Percentiles rank a stretch among this genome's conserved stretches.
These are phyloP conservation scores for Kandelia obovata DNA, from an alignment of 345 rosid genomes.

Conservation along the genomic window DNA sequence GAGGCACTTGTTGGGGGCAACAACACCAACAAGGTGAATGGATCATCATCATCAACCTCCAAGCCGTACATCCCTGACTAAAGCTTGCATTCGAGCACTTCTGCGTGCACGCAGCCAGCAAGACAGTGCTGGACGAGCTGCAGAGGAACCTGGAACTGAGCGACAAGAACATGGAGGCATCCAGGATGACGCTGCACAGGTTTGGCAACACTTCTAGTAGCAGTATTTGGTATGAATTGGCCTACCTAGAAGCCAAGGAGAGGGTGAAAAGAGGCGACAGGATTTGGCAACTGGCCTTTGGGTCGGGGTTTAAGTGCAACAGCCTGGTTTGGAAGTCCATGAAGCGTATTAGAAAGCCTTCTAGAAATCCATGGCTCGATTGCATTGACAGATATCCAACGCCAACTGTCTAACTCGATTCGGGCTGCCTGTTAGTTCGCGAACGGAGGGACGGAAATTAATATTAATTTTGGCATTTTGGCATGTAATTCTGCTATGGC, in stretches of 20 bases:
- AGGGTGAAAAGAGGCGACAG: slow-evolving; percentile 69
- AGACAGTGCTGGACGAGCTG: slow-evolving; percentile 73
- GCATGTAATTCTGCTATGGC: too few species aligned
- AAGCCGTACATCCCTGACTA: slow-evolving; percentile 93
- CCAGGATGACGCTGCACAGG: slow-evolving; percentile 79
- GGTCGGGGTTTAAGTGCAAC: slow-evolving; percentile 94
- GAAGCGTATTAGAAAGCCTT: slow-evolving; percentile 61
- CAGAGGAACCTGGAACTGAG: slow-evolving; percentile 79
- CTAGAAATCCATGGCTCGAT: slow-evolving; percentile 70
- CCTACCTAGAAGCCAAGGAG: slow-evolving; percentile 87
- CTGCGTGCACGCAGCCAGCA: slow-evolving; percentile 87
- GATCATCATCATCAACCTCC: slow-evolving; percentile 27
- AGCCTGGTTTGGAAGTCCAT: slow-evolving; percentile 81
- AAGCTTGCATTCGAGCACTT: slow-evolving; percentile 95
- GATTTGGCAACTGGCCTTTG: slow-evolving; percentile 86
- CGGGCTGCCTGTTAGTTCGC: too few species aligned
- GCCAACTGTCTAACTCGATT: not conserved
- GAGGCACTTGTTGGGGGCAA: slow-evolving; percentile 36
- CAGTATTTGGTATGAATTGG: slow-evolving; percentile 86
- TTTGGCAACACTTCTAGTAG: slow-evolving; percentile 94
- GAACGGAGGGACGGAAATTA: too few species aligned
- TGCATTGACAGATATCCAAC: slow-evolving; percentile 65
- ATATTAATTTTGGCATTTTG: too few species aligned
- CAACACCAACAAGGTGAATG: not conserved
- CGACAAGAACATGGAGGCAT: slow-evolving; percentile 73